These are phyloP conservation scores for Malus asiatica DNA, from an alignment of 306 rosid genomes.

Conservation along the genomic window DNA sequence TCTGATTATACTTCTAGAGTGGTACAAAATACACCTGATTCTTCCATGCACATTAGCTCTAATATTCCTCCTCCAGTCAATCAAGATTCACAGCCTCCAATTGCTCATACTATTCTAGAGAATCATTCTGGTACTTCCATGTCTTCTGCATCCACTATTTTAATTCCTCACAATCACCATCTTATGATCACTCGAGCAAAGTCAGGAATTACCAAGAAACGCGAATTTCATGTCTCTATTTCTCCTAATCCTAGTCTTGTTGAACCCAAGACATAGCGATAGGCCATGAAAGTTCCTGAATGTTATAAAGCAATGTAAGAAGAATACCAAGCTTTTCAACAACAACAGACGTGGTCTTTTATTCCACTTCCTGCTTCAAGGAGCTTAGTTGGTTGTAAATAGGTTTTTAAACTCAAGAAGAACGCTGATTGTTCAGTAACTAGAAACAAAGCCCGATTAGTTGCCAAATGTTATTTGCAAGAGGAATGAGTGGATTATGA, in stretches of 20 bases:
- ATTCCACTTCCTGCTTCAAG: not conserved
- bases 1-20: too few species aligned
- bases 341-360: not conserved
- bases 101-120: too few species aligned
- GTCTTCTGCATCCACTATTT: too few species aligned
- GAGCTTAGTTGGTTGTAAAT: not conserved
- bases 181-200: not conserved
- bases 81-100: too few species aligned
- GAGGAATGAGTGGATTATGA: not conserved
- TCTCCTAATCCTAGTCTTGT: too few species aligned
- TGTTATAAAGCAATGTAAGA: not conserved
- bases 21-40: too few species aligned
- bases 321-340: not conserved
- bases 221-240: not conserved
- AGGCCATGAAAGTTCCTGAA: not conserved
- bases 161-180: too few species aligned
- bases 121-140: too few species aligned
- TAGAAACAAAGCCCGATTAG: not conserved
- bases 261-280: not conserved
- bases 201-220: not conserved
- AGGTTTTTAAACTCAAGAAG: not conserved
- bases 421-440: not conserved
- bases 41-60: too few species aligned
- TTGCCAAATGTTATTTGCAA: not conserved
- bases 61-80: too few species aligned